A percentile compares a stretch with the other conserved stretches of the same genome.
Evolutionary conservation across 2,329 filamentous ascomycete species (phyloP).

Genomic region (Aspergillus sp.): DNA sequence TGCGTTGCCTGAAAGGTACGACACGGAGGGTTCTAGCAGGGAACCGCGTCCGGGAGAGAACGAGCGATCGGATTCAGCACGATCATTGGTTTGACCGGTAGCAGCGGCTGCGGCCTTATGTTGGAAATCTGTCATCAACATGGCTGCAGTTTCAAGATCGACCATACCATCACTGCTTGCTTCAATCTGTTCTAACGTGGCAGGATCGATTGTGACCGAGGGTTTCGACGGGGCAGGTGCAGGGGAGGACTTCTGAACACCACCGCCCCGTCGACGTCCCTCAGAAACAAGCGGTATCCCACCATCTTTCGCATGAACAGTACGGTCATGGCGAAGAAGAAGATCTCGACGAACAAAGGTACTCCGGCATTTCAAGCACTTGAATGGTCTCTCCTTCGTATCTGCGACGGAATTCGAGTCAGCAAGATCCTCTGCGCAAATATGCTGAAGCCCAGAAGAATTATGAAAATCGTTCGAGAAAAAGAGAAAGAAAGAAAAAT

Average conservation of each 20-base stretch:
- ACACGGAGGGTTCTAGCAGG: slow-evolving; percentile 74
- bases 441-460: background rate
- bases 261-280: slow-evolving; percentile 67
- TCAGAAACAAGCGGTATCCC: slow-evolving; percentile 92
- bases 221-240: slow-evolving; percentile 65
- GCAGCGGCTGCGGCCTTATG: slow-evolving; percentile 81
- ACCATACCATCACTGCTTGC: slow-evolving; percentile 86
- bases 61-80: slow-evolving; percentile 54
- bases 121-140: slow-evolving; percentile 97
- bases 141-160: slow-evolving; percentile 94
- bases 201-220: slow-evolving; percentile 76
- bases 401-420: slow-evolving; percentile 54
- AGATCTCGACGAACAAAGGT: slow-evolving; percentile 98
- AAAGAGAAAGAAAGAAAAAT: background rate
- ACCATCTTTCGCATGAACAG: slow-evolving; percentile 97
- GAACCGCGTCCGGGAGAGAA: slow-evolving; percentile 71
- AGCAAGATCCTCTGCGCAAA: background rate
- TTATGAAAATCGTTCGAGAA: background rate
- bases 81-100: slow-evolving; percentile 51
- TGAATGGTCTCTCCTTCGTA: slow-evolving; percentile 98
- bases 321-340: slow-evolving; percentile 93
- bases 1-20: slow-evolving; percentile 75
- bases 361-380: slow-evolving; percentile 96
- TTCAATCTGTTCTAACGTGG: slow-evolving; percentile 88
- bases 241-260: slow-evolving; percentile 39